phyloP scores from a whole-genome alignment of 108 stramenopile species.

The Pinguiococcus pyrenoidosus region DNA sequence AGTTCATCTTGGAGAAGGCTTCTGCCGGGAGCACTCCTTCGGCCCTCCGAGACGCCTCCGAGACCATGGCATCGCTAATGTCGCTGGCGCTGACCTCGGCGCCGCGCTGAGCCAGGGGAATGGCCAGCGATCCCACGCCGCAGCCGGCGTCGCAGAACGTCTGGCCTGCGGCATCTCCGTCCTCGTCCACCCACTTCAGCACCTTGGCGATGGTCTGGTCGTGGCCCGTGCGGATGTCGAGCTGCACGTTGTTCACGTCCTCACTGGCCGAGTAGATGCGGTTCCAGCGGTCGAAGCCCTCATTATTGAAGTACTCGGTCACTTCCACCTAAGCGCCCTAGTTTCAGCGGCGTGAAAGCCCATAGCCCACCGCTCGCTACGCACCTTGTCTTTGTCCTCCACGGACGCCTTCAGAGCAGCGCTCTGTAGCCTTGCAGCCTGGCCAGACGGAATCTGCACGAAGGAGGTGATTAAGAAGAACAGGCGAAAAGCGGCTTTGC shows the following conservation, averaged over 20 bases:
- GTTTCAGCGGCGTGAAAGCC: too few species aligned
- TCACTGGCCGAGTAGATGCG: conserved; percentile 36
- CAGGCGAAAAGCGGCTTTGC: too few species aligned
- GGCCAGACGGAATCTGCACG: too few species aligned
- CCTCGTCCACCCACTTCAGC: conserved; percentile 66
- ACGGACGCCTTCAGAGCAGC: too few species aligned
- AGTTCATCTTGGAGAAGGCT: conserved; percentile 45
- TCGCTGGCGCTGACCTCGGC: conserved; percentile 75
- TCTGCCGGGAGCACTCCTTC: conserved; percentile 17
- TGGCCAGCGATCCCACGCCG: conserved; percentile 55
- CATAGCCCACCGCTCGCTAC: too few species aligned
- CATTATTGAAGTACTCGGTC: conserved; percentile 88
- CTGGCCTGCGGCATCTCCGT: conserved; percentile 43
- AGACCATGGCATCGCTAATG: conserved; percentile 82
- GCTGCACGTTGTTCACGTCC: conserved; percentile 82
- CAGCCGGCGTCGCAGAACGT: conserved; percentile 26
- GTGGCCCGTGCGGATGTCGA: conserved; percentile 87
- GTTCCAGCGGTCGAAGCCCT: conserved; percentile 96
- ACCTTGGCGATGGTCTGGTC: conserved; percentile 83
- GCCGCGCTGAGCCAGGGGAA: conserved; percentile 79
- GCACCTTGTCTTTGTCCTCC: too few species aligned
- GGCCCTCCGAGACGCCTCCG: conserved; percentile 69
- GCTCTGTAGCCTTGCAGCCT: too few species aligned
- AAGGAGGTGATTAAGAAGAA: too few species aligned
- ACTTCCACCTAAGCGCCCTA: conserved; percentile 93